Evolutionary conservation across 129 eudicot species (phyloP).

Genomic region (Logfia minima): DNA sequence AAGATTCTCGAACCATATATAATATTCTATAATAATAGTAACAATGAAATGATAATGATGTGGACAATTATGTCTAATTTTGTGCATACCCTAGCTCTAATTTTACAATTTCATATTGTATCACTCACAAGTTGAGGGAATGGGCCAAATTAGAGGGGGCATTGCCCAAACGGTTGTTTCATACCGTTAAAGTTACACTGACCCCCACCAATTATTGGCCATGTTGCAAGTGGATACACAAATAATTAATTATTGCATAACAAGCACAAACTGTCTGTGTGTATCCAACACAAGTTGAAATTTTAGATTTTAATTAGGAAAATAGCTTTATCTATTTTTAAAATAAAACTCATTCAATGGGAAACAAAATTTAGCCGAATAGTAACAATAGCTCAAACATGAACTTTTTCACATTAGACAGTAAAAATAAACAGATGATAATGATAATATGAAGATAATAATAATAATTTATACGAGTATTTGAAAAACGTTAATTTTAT

Average conservation of each 20-base stretch:
- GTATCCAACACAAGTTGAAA: neutral
- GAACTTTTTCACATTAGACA: too few relatives aligned
- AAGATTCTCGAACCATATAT: constrained; percentile 27
- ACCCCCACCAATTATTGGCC: neutral
- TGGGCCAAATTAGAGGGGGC: neutral
- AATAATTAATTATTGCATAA: neutral
- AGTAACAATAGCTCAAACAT: too few relatives aligned
- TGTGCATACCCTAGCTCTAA: constrained; percentile 11
- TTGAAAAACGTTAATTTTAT: neutral
- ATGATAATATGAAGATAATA: neutral
- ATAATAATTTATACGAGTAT: neutral
- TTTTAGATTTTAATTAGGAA: neutral
- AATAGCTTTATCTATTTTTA: neutral
- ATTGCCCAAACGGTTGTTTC: neutral
- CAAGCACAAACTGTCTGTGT: neutral
- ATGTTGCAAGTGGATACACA: neutral
- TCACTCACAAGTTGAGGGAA: neutral
- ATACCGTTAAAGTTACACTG: constrained; percentile 6
- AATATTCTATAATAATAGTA: constrained; percentile 19
- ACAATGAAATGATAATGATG: neutral
- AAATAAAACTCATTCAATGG: too few relatives aligned
- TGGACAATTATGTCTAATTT: constrained; percentile 20
- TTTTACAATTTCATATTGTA: neutral
- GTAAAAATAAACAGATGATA: neutral
- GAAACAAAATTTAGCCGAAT: too few relatives aligned